These are phyloP conservation scores for Rugosomyces carneus DNA, from an alignment of 1,284 basidiomycete genomes.

Conservation along the genomic window DNA sequence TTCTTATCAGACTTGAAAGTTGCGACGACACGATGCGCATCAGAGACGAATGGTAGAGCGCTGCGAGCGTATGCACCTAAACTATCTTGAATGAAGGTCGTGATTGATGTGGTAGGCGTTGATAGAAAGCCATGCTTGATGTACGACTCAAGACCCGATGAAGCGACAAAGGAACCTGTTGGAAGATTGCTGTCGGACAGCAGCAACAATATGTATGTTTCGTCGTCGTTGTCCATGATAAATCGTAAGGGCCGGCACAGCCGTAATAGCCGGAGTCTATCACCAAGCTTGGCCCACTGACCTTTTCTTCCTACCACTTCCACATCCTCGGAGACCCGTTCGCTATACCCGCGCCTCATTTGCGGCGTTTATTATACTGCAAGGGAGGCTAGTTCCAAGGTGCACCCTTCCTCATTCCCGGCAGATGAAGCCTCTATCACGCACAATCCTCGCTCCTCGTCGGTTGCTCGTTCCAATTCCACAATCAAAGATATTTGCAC, in stretches of 20 bases:
- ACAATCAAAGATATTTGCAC: slow-evolving; percentile 9
- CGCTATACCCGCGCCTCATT: neutral
- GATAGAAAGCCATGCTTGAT: slow-evolving; percentile 77
- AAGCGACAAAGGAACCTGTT: slow-evolving; percentile 87
- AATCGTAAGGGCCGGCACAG: slow-evolving; percentile 6
- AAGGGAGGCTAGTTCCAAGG: neutral
- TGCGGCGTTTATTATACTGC: neutral
- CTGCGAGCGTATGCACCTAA: slow-evolving; percentile 70
- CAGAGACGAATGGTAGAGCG: slow-evolving; percentile 72
- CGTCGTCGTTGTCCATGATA: slow-evolving; percentile 31
- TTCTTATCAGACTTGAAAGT: slow-evolving; percentile 9
- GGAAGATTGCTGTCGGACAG: slow-evolving; percentile 82
- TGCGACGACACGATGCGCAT: slow-evolving; percentile 50
- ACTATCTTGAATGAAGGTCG: slow-evolving; percentile 66
- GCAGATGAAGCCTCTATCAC: slow-evolving; percentile 21
- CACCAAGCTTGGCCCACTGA: slow-evolving; percentile 2
- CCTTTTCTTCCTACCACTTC: slow-evolving; percentile 4
- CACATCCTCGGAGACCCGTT: slow-evolving; percentile 3
- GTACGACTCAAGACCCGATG: slow-evolving; percentile 89
- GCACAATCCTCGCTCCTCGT: slow-evolving; percentile 14
- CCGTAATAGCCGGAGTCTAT: slow-evolving; percentile 6
- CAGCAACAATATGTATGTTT: slow-evolving; percentile 65
- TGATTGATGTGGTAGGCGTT: slow-evolving; percentile 31
- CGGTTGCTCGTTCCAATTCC: slow-evolving; percentile 13
- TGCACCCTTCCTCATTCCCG: neutral